Evolutionary conservation across 352 stramenopile genomes (phyloP), one percentile per base, ranked within the genome.

Genomic region (Thraustochytrium sp.): DNA sequence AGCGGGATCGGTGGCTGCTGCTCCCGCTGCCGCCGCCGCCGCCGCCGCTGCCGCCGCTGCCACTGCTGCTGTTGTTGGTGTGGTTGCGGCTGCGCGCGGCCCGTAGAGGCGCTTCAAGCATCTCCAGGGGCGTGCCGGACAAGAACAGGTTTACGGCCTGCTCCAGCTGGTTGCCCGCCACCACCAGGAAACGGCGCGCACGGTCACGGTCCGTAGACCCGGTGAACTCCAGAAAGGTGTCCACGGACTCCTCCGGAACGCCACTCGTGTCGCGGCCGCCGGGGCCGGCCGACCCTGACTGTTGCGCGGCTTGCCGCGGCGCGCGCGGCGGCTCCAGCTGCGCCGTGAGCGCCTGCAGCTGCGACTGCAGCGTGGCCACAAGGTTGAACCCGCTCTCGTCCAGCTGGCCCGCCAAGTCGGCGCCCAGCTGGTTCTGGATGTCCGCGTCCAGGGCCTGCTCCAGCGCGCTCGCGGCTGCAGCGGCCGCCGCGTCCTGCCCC

Each of bases 141-240:
- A 84, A 29, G 38, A 84, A 84, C 1, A 84, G 55, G 31, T 84
- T 84, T n/a, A 84, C 75, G 23, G 75, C 75, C 61, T 76, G 55
- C 37, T 84, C 75, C 9, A 84, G 55, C 34, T 78, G 55, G 23
- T 26, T 26, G 23, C 49, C 61, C 18, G 75, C 75, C 26, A 61
- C 75, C 26, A 31, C n/a, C 3, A 84, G 46, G 51, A 63, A 84
- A 40, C 61, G 40, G 23, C 34, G 44, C 18, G 75, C 75, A 21
- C 55, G 55, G 21, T 76, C 75, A 4, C 61, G 54, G 36, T 84
- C 56, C 26, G 40, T 53, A 11, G 75, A 76, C 26, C 75, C 75
- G 8, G 75, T 84, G 8, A 84, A 84, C 37, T 84, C 75, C 9
- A 84, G 36, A 61, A 84, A 84, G 5, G 75, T 84, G 37, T 73